phyloP scores from a whole-genome alignment of 768 basidiomycete species.

The Termitomyces sp. region DNA sequence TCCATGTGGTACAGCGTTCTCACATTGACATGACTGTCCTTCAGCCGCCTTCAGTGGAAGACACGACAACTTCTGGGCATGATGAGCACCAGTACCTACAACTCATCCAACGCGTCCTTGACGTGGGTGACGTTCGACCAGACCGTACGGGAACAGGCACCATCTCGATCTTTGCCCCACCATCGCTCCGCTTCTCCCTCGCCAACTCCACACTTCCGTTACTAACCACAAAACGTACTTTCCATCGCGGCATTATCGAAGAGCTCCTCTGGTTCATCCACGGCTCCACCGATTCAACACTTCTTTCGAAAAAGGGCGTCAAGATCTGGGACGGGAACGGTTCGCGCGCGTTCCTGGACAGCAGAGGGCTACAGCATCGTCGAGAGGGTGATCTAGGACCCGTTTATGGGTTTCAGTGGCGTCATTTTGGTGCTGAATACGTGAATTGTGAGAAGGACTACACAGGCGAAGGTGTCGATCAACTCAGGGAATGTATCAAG shows the following conservation, averaged over 20 bases:
- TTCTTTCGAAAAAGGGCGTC: slow-evolving; percentile 75
- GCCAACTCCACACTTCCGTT: slow-evolving; percentile 71
- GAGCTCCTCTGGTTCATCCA: slow-evolving; percentile 93
- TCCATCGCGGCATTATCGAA: slow-evolving; percentile 84
- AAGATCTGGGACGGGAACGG: slow-evolving; percentile 99
- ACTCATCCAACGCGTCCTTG: slow-evolving; percentile 73
- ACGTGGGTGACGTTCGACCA: slow-evolving; percentile 69
- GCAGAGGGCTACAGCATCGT: slow-evolving; percentile 76
- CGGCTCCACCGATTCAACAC: slow-evolving; percentile 75
- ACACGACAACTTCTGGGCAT: slow-evolving; percentile 66
- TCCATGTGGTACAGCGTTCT: not conserved
- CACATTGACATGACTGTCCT: not conserved
- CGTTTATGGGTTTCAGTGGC: slow-evolving; percentile 97
- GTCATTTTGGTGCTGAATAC: slow-evolving; percentile 89
- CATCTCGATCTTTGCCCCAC: slow-evolving; percentile 87
- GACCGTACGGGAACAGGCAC: slow-evolving; percentile 97
- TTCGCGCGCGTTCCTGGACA: slow-evolving; percentile 78
- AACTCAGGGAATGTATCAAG: slow-evolving; percentile 79
- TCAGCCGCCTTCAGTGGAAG: not conserved
- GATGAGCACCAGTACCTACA: slow-evolving; percentile 89
- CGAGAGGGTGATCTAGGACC: slow-evolving; percentile 92
- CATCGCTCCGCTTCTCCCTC: slow-evolving; percentile 85
- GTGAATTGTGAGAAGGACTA: slow-evolving; percentile 71
- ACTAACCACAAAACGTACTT: slow-evolving; percentile 93
- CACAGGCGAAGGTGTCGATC: slow-evolving; percentile 83